Evolutionary conservation across 1,284 basidiomycete species (phyloP).

Genomic region (Ustilago hordei): DNA sequence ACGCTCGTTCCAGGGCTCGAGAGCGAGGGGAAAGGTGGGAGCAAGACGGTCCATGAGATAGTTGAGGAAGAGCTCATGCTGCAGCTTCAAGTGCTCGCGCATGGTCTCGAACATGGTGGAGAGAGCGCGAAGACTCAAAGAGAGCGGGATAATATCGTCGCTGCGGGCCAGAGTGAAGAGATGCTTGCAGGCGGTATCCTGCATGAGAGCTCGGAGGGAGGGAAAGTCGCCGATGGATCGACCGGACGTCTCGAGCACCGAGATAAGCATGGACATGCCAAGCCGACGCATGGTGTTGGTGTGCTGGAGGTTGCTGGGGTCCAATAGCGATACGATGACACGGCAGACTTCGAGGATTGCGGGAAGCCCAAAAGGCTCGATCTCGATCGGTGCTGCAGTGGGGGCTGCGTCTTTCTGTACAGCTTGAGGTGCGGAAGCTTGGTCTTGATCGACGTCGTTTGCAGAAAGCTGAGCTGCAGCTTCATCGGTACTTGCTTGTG

Average conservation of each 20-base stretch:
- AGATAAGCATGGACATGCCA: slow-evolving; percentile 86
- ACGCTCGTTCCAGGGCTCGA: slow-evolving; percentile 65
- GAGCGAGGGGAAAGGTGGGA: slow-evolving; percentile 61
- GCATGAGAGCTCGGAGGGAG: slow-evolving; percentile 78
- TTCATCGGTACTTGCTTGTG: background rate
- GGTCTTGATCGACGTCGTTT: background rate
- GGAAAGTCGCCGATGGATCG: slow-evolving; percentile 76
- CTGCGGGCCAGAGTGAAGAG: slow-evolving; percentile 79
- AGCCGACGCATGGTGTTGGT: slow-evolving; percentile 95
- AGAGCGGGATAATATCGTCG: slow-evolving; percentile 83
- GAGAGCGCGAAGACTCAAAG: slow-evolving; percentile 84
- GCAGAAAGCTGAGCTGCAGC: slow-evolving; percentile 3
- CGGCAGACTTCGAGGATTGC: slow-evolving; percentile 92
- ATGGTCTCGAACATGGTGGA: slow-evolving; percentile 89
- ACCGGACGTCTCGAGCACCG: slow-evolving; percentile 89
- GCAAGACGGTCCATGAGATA: slow-evolving; percentile 91
- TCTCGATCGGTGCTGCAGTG: slow-evolving; percentile 16
- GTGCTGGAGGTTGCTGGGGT: slow-evolving; percentile 92
- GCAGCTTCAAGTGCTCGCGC: slow-evolving; percentile 89
- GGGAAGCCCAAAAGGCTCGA: slow-evolving; percentile 81
- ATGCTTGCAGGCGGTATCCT: slow-evolving; percentile 93
- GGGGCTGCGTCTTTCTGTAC: background rate
- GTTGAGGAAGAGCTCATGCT: slow-evolving; percentile 92
- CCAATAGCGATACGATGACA: slow-evolving; percentile 92
- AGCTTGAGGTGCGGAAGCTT: slow-evolving; percentile 2